Base-by-base conservation (phyloP, 306 rosid species). In the Acacia crassicarpa region DNA sequence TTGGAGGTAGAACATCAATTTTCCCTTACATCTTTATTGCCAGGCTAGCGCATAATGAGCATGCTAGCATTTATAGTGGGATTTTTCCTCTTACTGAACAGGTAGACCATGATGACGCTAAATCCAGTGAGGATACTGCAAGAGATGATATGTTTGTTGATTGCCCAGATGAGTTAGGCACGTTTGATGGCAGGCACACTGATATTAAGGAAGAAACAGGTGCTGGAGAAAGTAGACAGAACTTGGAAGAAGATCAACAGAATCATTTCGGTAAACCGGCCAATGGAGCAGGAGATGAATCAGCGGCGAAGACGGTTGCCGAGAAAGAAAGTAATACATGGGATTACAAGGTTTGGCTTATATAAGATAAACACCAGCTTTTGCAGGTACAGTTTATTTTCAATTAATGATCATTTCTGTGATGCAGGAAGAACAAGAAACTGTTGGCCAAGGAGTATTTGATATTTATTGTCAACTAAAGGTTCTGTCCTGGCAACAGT, bases 141-240 rank as follows among this genome's bases (percentile, higher is more conserved):
- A 89, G 81, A 69, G 97, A 94, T 78, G 96, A 92, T 76, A 87
- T 89, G 97, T 95, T 95, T 79, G 98, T 89, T 9, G 99, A 95
- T 87, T 91, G 96, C 84, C 87, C 98, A 0, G 99, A 95, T 40
- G 99, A 93, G 89, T 77, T 92, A 78, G 82, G 8, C 35, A 32
- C 87, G 19, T 25, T 78, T 12, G 90, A 87, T 76, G 84, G 81
- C 35, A 80, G 71, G 75, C 85, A 41, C 74, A 83, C 78, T 82
- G 97, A 90, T 54, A 30, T 72, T 63, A 85, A 80, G 62, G 92
- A 85, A 68, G 91, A 82, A 68, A 80, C 70, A 10, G 82, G 48
- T n/a, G 81, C 72, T 30, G 62, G n/a, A 1, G 86, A 59, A 40
- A 80, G 25, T 70, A 87, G 78, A 67, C 91, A 78, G 48, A 59